Evolutionary conservation across 352 stramenopile genomes (phyloP).

Genomic region (Blastocystis sp.): DNA sequence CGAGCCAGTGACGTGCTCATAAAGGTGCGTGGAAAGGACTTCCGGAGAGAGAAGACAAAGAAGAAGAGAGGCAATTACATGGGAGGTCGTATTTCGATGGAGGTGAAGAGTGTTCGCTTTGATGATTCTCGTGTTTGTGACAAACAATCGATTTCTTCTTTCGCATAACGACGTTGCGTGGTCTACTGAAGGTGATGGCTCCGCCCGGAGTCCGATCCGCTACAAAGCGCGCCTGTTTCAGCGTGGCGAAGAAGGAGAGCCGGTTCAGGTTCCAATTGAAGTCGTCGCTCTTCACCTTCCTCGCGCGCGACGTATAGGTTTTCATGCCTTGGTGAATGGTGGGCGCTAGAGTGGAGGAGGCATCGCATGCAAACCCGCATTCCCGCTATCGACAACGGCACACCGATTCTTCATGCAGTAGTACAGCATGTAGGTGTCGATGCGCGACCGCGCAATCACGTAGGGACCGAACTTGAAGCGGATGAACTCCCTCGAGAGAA

Average conservation of each 20-base stretch:
- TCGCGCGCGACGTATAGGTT: neutral
- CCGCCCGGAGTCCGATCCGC: neutral
- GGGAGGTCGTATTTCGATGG: slow-evolving; percentile 81
- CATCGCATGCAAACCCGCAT: neutral
- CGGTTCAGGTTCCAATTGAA: slow-evolving; percentile 33
- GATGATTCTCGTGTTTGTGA: slow-evolving; percentile 59
- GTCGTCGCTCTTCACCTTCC: neutral
- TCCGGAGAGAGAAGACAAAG: slow-evolving; percentile 99
- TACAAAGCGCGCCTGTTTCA: neutral
- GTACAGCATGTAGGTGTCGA: slow-evolving; percentile 49
- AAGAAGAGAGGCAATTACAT: slow-evolving; percentile 91
- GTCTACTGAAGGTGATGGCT: neutral
- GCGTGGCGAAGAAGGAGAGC: neutral
- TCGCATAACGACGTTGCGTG: neutral
- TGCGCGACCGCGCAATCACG: slow-evolving; percentile 28
- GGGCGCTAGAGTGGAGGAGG: neutral
- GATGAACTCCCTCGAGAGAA: neutral
- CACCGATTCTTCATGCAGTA: neutral
- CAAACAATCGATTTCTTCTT: slow-evolving; percentile 2
- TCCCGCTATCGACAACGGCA: neutral
- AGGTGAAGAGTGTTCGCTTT: slow-evolving; percentile 84
- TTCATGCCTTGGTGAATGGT: slow-evolving; percentile 30
- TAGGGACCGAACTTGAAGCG: neutral
- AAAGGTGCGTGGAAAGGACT: slow-evolving; percentile 94
- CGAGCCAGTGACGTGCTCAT: slow-evolving; percentile 92